Base-by-base conservation (phyloP, 139 green algal genomes). In the Chlamydomonas applanata region DNA sequence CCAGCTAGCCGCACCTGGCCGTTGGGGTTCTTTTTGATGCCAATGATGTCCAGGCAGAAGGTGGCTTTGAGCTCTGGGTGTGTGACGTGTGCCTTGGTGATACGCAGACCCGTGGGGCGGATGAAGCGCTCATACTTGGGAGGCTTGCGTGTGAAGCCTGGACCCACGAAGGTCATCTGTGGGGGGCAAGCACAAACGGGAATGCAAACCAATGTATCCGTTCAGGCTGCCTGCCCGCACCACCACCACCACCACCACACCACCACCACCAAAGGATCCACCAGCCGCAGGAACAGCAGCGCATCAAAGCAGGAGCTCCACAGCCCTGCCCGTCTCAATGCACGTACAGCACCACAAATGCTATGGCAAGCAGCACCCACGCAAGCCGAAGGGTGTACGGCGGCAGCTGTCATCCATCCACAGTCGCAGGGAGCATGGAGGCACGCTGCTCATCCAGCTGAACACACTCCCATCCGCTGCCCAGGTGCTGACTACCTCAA, bases 71-170 rank as follows among this genome's bases (percentile, higher is more conserved):
- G 92, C 88, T 99, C 96, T 0, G 96, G 96, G 82, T 99, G 96
- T 24, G 96, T 99, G 25, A 98, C 91, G 72, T 99, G 92, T 46
- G 96, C 96, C 87, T 99, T 99, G 61, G 83, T 99, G 89, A 99
- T 98, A 60, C 96, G 93, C 83, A 99, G 87, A 45, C 94, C 94
- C 61, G 80, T 85, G 30, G 96, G 96, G 13, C 96, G 84, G 85
- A 99, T 99, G 86, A 99, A 99, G 53, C 96, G 86, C 88, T 99
- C 96, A 76, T 99, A 99, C 88, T 99, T 99, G 61, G 96, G 96
- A 17, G 96, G 95, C 87, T 99, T 99, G 29, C 96, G 90, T 14
- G 96, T 99, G 86, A 99, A 99, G 66, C 86, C 86, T 24, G 87
- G 87, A 1, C 96, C 95, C 53, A 99, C 96, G 86, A 97, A 99